Base-by-base conservation (phyloP, 495 filamentous ascomycete genomes). In the Aspergillus mulundensis region DNA sequence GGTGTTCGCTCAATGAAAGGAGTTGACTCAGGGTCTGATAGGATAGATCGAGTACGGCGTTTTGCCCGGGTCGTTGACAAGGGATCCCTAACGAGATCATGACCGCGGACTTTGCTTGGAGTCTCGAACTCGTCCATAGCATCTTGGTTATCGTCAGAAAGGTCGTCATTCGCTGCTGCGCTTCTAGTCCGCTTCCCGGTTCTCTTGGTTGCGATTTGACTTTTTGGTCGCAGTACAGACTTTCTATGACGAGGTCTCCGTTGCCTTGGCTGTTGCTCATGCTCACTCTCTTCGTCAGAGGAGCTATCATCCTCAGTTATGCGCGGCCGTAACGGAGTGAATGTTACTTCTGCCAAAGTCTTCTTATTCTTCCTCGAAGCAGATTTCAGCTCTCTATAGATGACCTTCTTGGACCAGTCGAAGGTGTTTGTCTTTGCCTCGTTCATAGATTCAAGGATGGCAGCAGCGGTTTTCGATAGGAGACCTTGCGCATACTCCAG, bases 191-290 rank as follows among this genome's bases (percentile, higher is more conserved):
- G 66, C 68, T 79, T 67, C 62, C 76, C 68, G 34, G 73, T 70
- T 60, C 78, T 61, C 52, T 74, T 77, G 6, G 60, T 60, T 12
- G 75, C 75, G 18, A 74, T 54, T 1, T 68, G 64, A 50, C 68
- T 70, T 32, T 75, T 81, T 3, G 81, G 81, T 30, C 79, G 74
- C 3, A 83, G 64, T 2, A 81, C 75, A 5, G 81, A 84, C 56
- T 78, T 80, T 41, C 73, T 71, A 21, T 70, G 71, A 11, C 70
- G 69, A 12, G 60, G 64, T 44, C 54, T 63, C 39, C 52, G 58
- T 28, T 50, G 51, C 63, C 63, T 48, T 42, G 67, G 48, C 34
- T 66, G 53, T 55, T 66, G 53, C 53, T 63, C 50, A 20, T 43
- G 64, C 2, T 71, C 64, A 30, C 57, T 66, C 28, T 80, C 73